Evolutionary conservation across 1,284 basidiomycete genomes (phyloP).

Genomic region (Pseudozyma flocculosa): DNA sequence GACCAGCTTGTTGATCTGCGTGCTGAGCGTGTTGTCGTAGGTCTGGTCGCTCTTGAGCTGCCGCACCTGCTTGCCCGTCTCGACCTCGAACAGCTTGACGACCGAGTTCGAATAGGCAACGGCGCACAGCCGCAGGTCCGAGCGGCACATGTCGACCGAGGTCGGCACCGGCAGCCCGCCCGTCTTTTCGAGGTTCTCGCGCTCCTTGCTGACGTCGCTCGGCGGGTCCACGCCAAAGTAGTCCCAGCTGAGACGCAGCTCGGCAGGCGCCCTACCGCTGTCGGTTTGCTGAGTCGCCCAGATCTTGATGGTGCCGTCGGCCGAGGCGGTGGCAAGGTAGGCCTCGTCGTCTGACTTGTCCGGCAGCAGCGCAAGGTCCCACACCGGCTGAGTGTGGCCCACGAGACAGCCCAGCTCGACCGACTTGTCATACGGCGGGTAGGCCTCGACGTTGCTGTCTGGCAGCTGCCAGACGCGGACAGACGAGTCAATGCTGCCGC

Average conservation of each 20-base stretch:
- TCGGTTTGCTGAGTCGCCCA: slow-evolving; percentile 67
- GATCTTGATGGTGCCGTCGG: slow-evolving; percentile 87
- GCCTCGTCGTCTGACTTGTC: slow-evolving; percentile 37
- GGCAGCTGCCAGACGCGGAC: slow-evolving; percentile 82
- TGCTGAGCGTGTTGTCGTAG: slow-evolving; percentile 64
- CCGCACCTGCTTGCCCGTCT: slow-evolving; percentile 76
- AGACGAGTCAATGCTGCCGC: slow-evolving; percentile 87
- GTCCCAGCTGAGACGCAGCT: slow-evolving; percentile 68
- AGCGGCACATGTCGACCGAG: slow-evolving; percentile 73
- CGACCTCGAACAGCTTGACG: slow-evolving; percentile 86
- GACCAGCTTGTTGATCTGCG: slow-evolving; percentile 84
- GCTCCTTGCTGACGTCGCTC: slow-evolving; percentile 44
- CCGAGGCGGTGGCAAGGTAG: slow-evolving; percentile 81
- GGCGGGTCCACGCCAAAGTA: slow-evolving; percentile 64
- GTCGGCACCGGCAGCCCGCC: slow-evolving; percentile 66
- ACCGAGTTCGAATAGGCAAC: slow-evolving; percentile 87
- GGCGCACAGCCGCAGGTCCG: slow-evolving; percentile 59
- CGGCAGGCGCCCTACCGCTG: slow-evolving; percentile 8
- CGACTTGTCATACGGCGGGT: slow-evolving; percentile 81
- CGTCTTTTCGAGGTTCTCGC: slow-evolving; percentile 57
- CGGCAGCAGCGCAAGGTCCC: slow-evolving; percentile 74
- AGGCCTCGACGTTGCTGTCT: slow-evolving; percentile 62
- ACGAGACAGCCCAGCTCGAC: slow-evolving; percentile 76
- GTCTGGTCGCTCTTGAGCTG: slow-evolving; percentile 69
- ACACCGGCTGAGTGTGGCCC: slow-evolving; percentile 90